Conservation (phyloP, 1,139 yeast genomes). For the Wickerhamomyces sp. region DNA sequence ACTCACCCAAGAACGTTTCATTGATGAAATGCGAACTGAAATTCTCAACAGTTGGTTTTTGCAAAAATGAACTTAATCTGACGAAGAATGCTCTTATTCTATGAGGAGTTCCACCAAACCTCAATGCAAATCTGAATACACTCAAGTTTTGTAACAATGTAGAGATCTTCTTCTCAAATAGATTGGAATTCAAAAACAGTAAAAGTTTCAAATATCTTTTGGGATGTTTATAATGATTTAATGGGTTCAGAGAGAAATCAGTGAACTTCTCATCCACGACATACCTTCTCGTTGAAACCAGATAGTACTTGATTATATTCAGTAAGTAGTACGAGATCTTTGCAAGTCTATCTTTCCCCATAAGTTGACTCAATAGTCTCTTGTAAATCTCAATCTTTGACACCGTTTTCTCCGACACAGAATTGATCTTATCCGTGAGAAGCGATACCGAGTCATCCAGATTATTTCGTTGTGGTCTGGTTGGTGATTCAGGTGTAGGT, state of each 20-base stretch:
- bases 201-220: constrained; percentile 23
- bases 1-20: constrained; percentile 41
- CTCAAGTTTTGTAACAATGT: constrained; percentile 50
- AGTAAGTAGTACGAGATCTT: constrained; percentile 57
- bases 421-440: background rate
- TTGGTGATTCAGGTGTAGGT: constrained; percentile 1
- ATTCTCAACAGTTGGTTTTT: constrained; percentile 10
- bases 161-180: constrained; percentile 32
- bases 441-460: background rate
- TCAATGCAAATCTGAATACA: constrained; percentile 59
- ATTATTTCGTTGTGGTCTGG: background rate
- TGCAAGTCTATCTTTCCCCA: constrained; percentile 69
- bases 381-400: constrained; percentile 41
- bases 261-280: constrained; percentile 19
- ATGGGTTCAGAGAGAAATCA: constrained; percentile 19
- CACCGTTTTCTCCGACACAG: constrained; percentile 1
- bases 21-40: constrained; percentile 32
- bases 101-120: constrained; percentile 73
- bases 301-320: constrained; percentile 47
- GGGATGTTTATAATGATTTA: constrained; percentile 16
- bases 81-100: constrained; percentile 30
- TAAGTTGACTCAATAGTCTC: constrained; percentile 45
- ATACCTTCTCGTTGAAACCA: constrained; percentile 34
- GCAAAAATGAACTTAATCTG: constrained; percentile 13
- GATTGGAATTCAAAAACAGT: constrained; percentile 22